A percentile compares a stretch with the other conserved stretches of the same genome.
These are phyloP conservation scores for Allantophomopsis lycopodina DNA, from an alignment of 2,329 filamentous ascomycete species.

Conservation along the genomic window DNA sequence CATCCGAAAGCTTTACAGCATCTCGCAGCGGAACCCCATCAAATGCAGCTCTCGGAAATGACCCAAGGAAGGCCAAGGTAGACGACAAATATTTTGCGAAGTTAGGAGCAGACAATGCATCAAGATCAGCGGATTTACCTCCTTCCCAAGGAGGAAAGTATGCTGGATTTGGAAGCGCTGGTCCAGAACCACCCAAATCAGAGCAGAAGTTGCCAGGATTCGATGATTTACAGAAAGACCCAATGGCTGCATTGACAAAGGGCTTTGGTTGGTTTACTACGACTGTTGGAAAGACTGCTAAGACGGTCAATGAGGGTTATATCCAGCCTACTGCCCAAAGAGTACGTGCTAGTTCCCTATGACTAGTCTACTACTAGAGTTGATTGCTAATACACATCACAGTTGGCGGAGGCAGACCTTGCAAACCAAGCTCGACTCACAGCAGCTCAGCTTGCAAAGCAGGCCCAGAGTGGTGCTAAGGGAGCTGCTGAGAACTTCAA, in stretches of 20 bases:
- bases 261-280: conserved; percentile 90
- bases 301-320: conserved; percentile 80
- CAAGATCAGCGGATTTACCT: conserved; percentile 57
- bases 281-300: conserved; percentile 79
- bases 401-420: conserved; percentile 73
- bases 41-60: conserved; percentile 1
- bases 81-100: conserved; percentile 86
- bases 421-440: conserved; percentile 50
- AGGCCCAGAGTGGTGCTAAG: conserved; percentile 56
- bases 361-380: conserved; percentile 1
- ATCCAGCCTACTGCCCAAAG: conserved; percentile 87
- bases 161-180: conserved; percentile 73
- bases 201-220: conserved; percentile 46
- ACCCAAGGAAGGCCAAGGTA: conserved; percentile 39
- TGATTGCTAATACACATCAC: conserved; percentile 12
- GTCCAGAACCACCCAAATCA: conserved; percentile 34
- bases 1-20: conserved; percentile 7
- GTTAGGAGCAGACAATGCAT: conserved; percentile 72
- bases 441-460: conserved; percentile 51
- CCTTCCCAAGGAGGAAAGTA: conserved; percentile 92
- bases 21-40: conserved; percentile 13
- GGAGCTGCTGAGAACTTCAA: conserved; percentile 69
- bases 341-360: conserved; percentile 32
- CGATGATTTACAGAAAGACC: conserved; percentile 87
- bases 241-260: conserved; percentile 75